Percentiles rank a stretch among this genome's conserved stretches.
phyloP scores from a whole-genome alignment of 2,329 filamentous ascomycete genomes.

The Pezicula radicicola region DNA sequence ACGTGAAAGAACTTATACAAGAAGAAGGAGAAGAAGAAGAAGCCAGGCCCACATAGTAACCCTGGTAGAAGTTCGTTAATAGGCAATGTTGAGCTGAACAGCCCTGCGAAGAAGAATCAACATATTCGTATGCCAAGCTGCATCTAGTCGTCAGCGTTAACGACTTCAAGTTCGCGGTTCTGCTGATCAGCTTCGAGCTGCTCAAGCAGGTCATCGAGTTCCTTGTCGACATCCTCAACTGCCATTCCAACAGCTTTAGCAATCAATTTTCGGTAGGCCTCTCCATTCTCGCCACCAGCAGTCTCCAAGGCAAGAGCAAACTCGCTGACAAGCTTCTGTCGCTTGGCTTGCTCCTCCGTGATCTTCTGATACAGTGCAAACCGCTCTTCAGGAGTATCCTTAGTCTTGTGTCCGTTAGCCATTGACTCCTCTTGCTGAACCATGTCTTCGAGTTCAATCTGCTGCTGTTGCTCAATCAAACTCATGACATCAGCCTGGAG shows the following conservation, averaged over 20 bases:
- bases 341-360: constrained; percentile 45
- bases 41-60: too few relatives aligned
- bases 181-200: constrained; percentile 19
- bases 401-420: constrained; percentile 41
- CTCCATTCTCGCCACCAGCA: constrained; percentile 70
- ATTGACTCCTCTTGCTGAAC: constrained; percentile 44
- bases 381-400: constrained; percentile 43
- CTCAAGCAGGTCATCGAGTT: constrained; percentile 21
- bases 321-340: constrained; percentile 56
- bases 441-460: constrained; percentile 31
- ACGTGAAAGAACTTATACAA: too few relatives aligned
- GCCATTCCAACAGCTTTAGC: constrained; percentile 64
- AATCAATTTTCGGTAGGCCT: constrained; percentile 69
- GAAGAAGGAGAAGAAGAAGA: too few relatives aligned
- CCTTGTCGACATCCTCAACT: constrained; percentile 45
- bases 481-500: constrained; percentile 15
- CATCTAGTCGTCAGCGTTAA: constrained; percentile 1
- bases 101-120: too few relatives aligned
- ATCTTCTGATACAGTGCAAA: constrained; percentile 57
- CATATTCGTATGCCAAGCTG: too few relatives aligned
- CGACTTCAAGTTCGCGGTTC: constrained; percentile 1
- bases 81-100: too few relatives aligned
- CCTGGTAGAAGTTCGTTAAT: too few relatives aligned
- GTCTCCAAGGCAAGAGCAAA: constrained; percentile 67
- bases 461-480: constrained; percentile 44